phyloP scores from a whole-genome alignment of 2,329 filamentous ascomycete genomes.

The Trichoderma cornu-damae region DNA sequence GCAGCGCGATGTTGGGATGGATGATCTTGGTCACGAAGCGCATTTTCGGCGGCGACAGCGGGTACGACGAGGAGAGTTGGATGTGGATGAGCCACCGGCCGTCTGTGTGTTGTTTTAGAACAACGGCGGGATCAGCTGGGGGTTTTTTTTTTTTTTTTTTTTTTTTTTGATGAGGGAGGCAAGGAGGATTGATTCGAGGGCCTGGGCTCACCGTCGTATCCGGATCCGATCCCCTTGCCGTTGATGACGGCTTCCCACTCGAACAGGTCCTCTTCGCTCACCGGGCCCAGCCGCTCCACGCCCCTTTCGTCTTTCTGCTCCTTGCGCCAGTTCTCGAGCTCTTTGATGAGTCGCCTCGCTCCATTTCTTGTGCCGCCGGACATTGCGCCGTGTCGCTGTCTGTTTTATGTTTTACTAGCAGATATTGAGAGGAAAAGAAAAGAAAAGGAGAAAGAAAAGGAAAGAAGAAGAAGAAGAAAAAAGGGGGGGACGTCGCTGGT shows the following conservation, averaged over 20 bases:
- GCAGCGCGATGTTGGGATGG: constrained; percentile 69
- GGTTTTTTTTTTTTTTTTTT: too few species aligned
- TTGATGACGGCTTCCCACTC: constrained; percentile 57
- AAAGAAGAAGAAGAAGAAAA: not conserved
- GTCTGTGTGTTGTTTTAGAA: constrained; percentile 35
- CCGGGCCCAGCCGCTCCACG: constrained; percentile 55
- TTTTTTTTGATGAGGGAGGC: too few species aligned
- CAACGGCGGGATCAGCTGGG: too few species aligned
- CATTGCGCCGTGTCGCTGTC: not conserved
- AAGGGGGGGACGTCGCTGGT: not conserved
- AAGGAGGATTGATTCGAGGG: too few species aligned
- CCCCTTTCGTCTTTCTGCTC: constrained; percentile 47
- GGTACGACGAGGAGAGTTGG: constrained; percentile 70
- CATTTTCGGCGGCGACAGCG: constrained; percentile 69
- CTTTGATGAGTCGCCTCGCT: constrained; percentile 53
- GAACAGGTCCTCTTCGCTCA: constrained; percentile 50
- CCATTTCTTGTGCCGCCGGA: constrained; percentile 47
- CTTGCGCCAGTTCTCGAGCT: constrained; percentile 49
- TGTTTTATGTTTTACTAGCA: too few species aligned
- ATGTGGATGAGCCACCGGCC: constrained; percentile 84
- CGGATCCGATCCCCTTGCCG: constrained; percentile 49
- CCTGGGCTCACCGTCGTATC: constrained; percentile 53
- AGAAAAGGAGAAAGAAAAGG: not conserved
- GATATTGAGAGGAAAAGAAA: too few species aligned
- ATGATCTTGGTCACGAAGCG: constrained; percentile 78